Conservation (phyloP, 2,329 filamentous ascomycete species). For the Arachnomyces sp. region DNA sequence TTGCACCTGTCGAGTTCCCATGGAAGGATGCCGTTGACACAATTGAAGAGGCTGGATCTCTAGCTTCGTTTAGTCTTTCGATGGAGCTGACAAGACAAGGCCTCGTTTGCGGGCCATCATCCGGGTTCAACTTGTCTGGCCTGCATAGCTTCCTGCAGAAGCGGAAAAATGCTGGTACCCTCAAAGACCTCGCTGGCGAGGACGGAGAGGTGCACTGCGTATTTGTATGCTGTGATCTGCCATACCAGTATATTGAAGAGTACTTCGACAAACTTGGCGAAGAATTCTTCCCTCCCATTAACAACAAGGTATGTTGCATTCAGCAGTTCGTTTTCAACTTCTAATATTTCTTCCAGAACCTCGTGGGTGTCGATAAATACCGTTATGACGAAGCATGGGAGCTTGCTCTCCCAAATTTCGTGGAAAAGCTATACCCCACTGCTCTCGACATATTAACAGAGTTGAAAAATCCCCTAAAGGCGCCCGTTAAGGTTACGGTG, state of each 20-base stretch:
- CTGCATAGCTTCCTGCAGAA: constrained; percentile 44
- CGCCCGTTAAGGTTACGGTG: constrained; percentile 4
- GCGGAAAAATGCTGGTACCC: constrained; percentile 37
- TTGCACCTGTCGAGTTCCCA: constrained; percentile 48
- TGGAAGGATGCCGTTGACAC: constrained; percentile 49
- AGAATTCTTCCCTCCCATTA: constrained; percentile 43
- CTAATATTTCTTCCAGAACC: constrained; percentile 25
- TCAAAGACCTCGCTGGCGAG: constrained; percentile 37
- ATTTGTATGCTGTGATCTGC: constrained; percentile 56
- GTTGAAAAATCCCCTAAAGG: background rate
- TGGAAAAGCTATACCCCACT: constrained; percentile 30
- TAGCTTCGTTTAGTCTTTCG: constrained; percentile 46
- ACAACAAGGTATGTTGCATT: constrained; percentile 32
- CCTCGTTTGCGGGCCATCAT: constrained; percentile 53
- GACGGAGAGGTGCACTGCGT: constrained; percentile 46
- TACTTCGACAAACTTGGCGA: constrained; percentile 50
- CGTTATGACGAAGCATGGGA: constrained; percentile 52
- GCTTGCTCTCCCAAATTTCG: constrained; percentile 31
- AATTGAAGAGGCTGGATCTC: constrained; percentile 49
- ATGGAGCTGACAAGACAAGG: constrained; percentile 50
- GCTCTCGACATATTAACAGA: constrained; percentile 15
- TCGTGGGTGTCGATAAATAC: constrained; percentile 44
- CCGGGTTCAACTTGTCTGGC: constrained; percentile 50
- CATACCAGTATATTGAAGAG: constrained; percentile 54
- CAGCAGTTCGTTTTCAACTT: background rate